Percentiles rank a stretch among this genome's conserved stretches.
These are phyloP conservation scores for Singerocomus inundabilis DNA, from an alignment of 1,284 basidiomycete genomes.

Conservation along the genomic window DNA sequence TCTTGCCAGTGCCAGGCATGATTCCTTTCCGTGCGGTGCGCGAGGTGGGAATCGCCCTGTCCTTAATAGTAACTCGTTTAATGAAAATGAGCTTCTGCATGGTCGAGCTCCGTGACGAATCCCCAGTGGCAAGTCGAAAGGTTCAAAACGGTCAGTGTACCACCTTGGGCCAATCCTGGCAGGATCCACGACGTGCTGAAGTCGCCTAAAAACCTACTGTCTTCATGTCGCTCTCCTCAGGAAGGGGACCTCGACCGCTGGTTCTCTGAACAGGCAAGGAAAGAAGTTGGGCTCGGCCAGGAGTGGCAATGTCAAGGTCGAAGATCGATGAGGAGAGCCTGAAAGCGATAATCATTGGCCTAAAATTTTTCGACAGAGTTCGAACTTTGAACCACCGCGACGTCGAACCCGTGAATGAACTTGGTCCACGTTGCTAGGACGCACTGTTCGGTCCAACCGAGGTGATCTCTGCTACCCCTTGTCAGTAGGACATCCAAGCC, in stretches of 20 bases:
- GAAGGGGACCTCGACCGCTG: background rate
- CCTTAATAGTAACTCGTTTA: constrained; percentile 16
- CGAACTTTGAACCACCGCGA: constrained; percentile 7
- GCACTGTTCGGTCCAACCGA: background rate
- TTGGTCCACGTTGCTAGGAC: background rate
- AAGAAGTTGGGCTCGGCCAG: background rate
- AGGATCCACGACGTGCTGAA: constrained; percentile 1
- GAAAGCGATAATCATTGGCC: background rate
- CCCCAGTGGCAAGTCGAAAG: background rate
- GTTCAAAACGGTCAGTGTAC: background rate
- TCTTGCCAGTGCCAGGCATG: background rate
- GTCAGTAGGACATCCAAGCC: background rate
- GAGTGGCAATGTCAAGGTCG: background rate
- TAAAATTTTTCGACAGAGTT: background rate
- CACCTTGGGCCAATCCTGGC: background rate
- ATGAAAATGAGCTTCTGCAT: constrained; percentile 17
- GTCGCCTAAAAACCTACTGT: background rate
- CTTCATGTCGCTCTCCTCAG: background rate
- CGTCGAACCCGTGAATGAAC: background rate
- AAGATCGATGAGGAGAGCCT: background rate
- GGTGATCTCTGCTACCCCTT: background rate
- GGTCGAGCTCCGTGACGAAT: constrained; percentile 1
- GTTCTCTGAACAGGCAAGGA: background rate
- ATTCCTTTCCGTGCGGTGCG: background rate
- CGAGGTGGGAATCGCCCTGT: constrained; percentile 26